Evolutionary conservation across 192 early-diverging fungal genomes (phyloP).

Genomic region (Pilaira anomala): DNA sequence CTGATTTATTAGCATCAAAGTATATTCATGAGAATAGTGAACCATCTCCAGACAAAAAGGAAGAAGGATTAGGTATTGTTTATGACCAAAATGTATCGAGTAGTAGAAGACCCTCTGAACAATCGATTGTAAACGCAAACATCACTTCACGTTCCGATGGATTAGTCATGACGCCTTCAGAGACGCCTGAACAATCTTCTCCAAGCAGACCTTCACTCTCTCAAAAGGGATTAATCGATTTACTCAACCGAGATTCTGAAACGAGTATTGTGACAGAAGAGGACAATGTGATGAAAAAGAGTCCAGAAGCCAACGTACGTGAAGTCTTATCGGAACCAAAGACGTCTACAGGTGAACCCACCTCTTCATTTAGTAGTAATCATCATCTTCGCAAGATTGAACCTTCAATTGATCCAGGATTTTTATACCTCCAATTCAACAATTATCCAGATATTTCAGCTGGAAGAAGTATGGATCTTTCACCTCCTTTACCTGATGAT

Average conservation of each 20-base stretch:
- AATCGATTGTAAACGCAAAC: neutral
- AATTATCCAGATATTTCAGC: slow-evolving; percentile 68
- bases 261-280: neutral
- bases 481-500: slow-evolving; percentile 63
- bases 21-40: slow-evolving; percentile 7
- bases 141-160: neutral
- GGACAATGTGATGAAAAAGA: no score
- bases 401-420: slow-evolving; percentile 51
- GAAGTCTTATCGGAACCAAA: slow-evolving; percentile 5
- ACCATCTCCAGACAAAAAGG: slow-evolving; percentile 6
- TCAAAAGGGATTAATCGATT: slow-evolving; percentile 1
- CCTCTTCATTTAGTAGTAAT: neutral
- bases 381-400: slow-evolving; percentile 36
- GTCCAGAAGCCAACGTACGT: neutral
- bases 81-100: neutral
- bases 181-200: neutral
- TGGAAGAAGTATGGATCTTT: slow-evolving; percentile 38
- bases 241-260: neutral
- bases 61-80: neutral
- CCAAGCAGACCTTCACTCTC: neutral
- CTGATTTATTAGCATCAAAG: slow-evolving; percentile 29
- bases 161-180: neutral
- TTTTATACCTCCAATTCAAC: slow-evolving; percentile 64
- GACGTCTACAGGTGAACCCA: neutral
- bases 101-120: neutral